Evolutionary conservation across 495 filamentous ascomycete species (phyloP).

Genomic region (Zalerion maritima): DNA sequence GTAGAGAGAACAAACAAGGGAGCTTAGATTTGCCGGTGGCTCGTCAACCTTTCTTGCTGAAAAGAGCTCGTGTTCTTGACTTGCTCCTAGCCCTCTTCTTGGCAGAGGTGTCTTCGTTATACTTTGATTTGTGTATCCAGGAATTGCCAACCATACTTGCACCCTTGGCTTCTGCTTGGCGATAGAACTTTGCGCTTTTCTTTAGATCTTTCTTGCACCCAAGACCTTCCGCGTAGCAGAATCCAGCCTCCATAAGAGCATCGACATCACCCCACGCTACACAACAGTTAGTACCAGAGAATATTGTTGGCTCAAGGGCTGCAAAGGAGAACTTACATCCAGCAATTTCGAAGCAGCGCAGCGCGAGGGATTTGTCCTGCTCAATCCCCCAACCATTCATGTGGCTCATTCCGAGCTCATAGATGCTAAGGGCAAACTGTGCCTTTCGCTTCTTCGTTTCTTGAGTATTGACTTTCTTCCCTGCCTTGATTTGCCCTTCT

Average conservation of each 20-base stretch:
- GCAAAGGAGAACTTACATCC: conserved; percentile 41
- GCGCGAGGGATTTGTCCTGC: conserved; percentile 73
- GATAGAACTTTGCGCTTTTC: conserved; percentile 84
- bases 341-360: conserved; percentile 93
- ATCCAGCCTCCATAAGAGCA: conserved; percentile 75
- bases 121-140: conserved; percentile 95
- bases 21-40: too few species aligned
- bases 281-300: conserved; percentile 9
- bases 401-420: conserved; percentile 91
- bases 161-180: conserved; percentile 78
- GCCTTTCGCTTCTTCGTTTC: conserved; percentile 69
- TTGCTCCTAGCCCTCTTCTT: conserved; percentile 26
- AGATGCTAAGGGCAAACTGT: conserved; percentile 87
- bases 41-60: conserved; percentile 22
- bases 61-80: conserved; percentile 30
- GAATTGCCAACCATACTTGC: conserved; percentile 97
- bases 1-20: too few species aligned
- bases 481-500: conserved; percentile 49
- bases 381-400: conserved; percentile 97
- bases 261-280: conserved; percentile 88
- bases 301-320: background rate
- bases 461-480: conserved; percentile 43
- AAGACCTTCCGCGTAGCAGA: conserved; percentile 74
- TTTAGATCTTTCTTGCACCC: conserved; percentile 91
- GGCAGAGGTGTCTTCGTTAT: conserved; percentile 44